phyloP scores from a whole-genome alignment of 2,329 filamentous ascomycete species.

The Blastomyces silverae region DNA sequence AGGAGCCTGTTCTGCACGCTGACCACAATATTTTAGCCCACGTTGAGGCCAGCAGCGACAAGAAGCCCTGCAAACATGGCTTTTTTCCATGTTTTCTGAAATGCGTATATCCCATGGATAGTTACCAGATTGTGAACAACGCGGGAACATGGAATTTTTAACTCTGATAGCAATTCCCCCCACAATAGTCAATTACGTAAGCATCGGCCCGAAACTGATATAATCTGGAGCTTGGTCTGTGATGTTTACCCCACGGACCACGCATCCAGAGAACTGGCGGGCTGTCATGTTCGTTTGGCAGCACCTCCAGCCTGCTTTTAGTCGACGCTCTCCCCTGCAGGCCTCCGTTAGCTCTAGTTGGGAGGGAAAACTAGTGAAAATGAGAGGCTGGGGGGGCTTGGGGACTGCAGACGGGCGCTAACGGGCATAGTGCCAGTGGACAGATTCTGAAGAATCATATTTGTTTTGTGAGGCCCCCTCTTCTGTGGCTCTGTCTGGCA shows the following conservation, averaged over 20 bases:
- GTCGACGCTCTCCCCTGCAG: not conserved
- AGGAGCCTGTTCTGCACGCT: not conserved
- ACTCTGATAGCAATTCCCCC: too few species aligned
- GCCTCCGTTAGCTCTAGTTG: not conserved
- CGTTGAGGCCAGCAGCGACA: too few species aligned
- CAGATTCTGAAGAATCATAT: not conserved
- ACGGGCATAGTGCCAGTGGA: not conserved
- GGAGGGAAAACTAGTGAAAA: not conserved
- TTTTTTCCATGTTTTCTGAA: too few species aligned
- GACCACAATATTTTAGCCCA: too few species aligned
- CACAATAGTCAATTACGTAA: not conserved
- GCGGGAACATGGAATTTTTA: too few species aligned
- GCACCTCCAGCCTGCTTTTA: not conserved
- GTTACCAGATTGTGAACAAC: too few species aligned
- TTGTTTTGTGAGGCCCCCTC: not conserved
- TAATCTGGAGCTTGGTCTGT: too few species aligned
- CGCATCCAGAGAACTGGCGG: not conserved
- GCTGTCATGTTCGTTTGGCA: not conserved
- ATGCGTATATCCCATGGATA: too few species aligned
- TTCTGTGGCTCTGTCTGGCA: too few species aligned
- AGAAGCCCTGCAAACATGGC: too few species aligned
- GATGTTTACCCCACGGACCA: too few species aligned
- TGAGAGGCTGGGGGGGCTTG: not conserved
- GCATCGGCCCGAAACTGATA: conserved; percentile 5
- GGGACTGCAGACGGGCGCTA: conserved; percentile 6